Conservation (phyloP, 2,329 filamentous ascomycete species). For the Cladosporium sp. region DNA sequence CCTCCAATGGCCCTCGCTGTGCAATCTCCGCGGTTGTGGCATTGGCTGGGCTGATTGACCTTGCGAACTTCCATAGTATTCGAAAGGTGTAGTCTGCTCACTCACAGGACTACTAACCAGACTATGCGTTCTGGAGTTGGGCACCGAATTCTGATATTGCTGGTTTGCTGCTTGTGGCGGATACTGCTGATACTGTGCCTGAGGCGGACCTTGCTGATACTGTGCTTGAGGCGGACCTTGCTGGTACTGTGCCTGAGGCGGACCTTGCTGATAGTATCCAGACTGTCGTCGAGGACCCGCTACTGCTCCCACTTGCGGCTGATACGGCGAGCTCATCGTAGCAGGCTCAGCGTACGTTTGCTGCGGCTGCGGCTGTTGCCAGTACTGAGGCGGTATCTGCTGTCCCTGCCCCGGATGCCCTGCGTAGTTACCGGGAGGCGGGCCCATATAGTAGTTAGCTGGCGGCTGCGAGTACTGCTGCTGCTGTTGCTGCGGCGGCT, state of each 20-base stretch:
- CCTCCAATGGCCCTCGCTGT: conserved; percentile 6
- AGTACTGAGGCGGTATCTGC: conserved; percentile 7
- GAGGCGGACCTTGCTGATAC: conserved; percentile 8
- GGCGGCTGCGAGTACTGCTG: conserved; percentile 5
- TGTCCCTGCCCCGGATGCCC: conserved; percentile 20
- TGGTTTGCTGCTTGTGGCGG: background rate
- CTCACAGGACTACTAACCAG: background rate
- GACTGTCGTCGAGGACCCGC: background rate
- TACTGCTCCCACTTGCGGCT: background rate
- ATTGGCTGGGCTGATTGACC: conserved; percentile 7
- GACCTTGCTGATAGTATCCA: conserved; percentile 9
- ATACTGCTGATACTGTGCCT: conserved; percentile 5
- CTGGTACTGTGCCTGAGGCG: conserved; percentile 8
- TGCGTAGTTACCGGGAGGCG: conserved; percentile 21
- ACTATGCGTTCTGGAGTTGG: background rate
- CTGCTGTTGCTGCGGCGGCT: conserved; percentile 17
- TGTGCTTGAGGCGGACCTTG: background rate
- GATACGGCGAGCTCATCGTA: conserved; percentile 18
- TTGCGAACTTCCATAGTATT: background rate
- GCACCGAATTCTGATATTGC: background rate
- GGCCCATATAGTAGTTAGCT: background rate
- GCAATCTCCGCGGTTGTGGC: conserved; percentile 12
- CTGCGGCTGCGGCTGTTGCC: conserved; percentile 10
- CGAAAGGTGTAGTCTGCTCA: background rate
- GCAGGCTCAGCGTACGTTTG: background rate